Percentiles rank a stretch among this genome's conserved stretches.
phyloP scores from a whole-genome alignment of 768 basidiomycete species.

The Boletellus ananiceps region DNA sequence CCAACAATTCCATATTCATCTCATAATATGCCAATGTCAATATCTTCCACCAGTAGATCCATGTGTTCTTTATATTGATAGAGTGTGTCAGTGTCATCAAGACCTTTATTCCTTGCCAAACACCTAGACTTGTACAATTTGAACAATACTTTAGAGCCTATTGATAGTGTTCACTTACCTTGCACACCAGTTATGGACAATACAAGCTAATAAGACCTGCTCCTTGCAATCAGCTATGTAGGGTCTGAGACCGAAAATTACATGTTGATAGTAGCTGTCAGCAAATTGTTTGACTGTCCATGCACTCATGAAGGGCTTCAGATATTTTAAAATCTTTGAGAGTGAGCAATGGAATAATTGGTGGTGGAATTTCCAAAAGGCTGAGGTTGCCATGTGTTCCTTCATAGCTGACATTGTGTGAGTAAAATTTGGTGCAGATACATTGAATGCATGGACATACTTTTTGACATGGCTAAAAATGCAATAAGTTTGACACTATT shows the following conservation, averaged over 20 bases:
- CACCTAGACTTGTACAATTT: not conserved
- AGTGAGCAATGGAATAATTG: conserved; percentile 29
- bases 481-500: not conserved
- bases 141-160: too few species aligned
- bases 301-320: conserved; percentile 26
- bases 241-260: not conserved
- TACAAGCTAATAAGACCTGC: not conserved
- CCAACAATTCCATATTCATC: conserved; percentile 17
- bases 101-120: not conserved
- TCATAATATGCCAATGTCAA: not conserved
- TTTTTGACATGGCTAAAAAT: conserved; percentile 5
- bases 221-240: conserved; percentile 2
- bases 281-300: conserved; percentile 18
- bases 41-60: not conserved
- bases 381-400: not conserved
- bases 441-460: not conserved
- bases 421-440: not conserved
- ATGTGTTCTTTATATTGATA: not conserved
- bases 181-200: not conserved
- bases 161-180: not conserved
- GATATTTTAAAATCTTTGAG: conserved; percentile 20
- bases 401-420: not conserved
- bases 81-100: not conserved
- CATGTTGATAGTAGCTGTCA: conserved; percentile 26
- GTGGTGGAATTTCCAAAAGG: conserved; percentile 26